Evolutionary conservation across 441 rosid species (phyloP).

Genomic region (Bocquillonia castaneifolia): DNA sequence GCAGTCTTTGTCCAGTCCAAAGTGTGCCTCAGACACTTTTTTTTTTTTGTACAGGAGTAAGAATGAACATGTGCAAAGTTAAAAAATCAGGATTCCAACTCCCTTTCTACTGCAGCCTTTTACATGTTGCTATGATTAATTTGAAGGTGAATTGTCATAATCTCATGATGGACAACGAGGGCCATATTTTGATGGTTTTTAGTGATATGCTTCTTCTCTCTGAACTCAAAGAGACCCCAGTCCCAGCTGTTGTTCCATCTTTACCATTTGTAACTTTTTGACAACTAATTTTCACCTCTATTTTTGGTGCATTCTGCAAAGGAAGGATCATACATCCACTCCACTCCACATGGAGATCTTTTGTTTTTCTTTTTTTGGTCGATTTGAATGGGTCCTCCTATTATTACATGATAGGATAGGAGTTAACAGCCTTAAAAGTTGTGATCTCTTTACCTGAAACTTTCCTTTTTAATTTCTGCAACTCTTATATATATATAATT

Average conservation of each 20-base stretch:
- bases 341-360: background rate
- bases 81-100: background rate
- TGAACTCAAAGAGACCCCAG: background rate
- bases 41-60: background rate
- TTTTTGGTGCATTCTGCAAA: background rate
- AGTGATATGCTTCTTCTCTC: background rate
- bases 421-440: too few relatives aligned
- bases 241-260: background rate
- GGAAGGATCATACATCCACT: background rate
- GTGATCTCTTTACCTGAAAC: too few relatives aligned
- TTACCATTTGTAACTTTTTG: conserved; percentile 2
- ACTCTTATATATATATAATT: too few relatives aligned
- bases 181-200: conserved; percentile 11
- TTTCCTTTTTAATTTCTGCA: too few relatives aligned
- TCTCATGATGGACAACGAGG: conserved; percentile 23
- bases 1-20: conserved; percentile 16
- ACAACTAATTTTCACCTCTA: background rate
- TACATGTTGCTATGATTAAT: conserved; percentile 11
- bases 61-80: conserved; percentile 13
- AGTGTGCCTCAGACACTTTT: conserved; percentile 1
- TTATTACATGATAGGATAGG: background rate
- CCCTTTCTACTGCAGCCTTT: conserved; percentile 20
- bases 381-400: background rate
- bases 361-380: background rate
- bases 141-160: conserved; percentile 20